phyloP scores from a whole-genome alignment of 192 early-diverging fungal species.

The Coemansia sp. region DNA sequence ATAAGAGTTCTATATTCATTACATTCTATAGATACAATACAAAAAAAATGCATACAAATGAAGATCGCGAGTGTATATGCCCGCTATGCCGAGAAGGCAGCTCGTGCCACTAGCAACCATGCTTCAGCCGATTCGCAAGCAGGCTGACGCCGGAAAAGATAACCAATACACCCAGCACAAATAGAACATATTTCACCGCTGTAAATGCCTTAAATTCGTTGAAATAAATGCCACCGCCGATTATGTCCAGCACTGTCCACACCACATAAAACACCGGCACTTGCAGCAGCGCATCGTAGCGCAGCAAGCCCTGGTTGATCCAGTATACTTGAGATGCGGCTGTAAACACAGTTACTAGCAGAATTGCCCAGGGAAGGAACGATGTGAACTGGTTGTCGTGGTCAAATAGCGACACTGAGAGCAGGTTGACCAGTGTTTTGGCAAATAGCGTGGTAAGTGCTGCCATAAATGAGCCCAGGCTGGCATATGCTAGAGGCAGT shows the following conservation, averaged over 20 bases:
- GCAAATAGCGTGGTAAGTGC: constrained; percentile 77
- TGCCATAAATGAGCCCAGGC: constrained; percentile 74
- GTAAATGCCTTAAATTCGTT: constrained; percentile 69
- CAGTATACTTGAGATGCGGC: constrained; percentile 78
- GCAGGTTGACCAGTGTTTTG: constrained; percentile 74
- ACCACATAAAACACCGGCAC: constrained; percentile 80
- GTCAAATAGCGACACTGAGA: constrained; percentile 62
- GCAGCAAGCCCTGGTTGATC: constrained; percentile 77
- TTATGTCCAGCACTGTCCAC: constrained; percentile 79
- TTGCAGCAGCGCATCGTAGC: constrained; percentile 79
- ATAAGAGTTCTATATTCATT: background rate
- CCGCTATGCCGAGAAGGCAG: constrained; percentile 2
- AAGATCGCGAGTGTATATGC: constrained; percentile 15
- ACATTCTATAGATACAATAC: background rate
- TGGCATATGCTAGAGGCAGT: constrained; percentile 71
- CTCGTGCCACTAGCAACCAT: background rate
- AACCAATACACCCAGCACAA: constrained; percentile 63
- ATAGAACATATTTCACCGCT: constrained; percentile 62
- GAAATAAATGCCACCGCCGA: constrained; percentile 80
- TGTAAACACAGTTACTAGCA: constrained; percentile 69
- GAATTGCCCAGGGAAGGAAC: constrained; percentile 64
- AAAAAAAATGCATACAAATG: background rate
- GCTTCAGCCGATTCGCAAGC: constrained; percentile 60
- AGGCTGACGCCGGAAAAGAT: constrained; percentile 74
- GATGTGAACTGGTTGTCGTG: constrained; percentile 72